Evolutionary conservation across 1,284 basidiomycete species (phyloP), one percentile per base, ranked within the genome.

Genomic region (Takashimella koratensis): DNA sequence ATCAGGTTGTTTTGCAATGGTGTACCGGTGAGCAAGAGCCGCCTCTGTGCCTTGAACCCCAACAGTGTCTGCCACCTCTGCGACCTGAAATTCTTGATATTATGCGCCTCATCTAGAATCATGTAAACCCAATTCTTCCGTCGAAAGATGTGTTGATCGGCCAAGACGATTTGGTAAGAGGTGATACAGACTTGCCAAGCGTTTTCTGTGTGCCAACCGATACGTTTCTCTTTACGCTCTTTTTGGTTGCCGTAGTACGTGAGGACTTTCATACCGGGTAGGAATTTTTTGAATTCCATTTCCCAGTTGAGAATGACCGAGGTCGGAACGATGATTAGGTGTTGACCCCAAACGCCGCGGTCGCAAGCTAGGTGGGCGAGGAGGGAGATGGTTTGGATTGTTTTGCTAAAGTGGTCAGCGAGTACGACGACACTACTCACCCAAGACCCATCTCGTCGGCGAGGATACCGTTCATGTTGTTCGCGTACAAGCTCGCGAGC

Each of bases 281-380:
- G 79, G 70, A 97, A 97, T 76, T 96, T 96, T 76, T 97, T 96
- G 80, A 97, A 97, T 73, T 97, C 94, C 88, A 97, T 95, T 74
- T 96, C 94, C 94, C 94, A 98, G 70, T 98, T 97, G 54, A 97
- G 81, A 59, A 98, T 83, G 53, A 97, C 94, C 57, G 89, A 92
- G 1, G 94, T 97, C 1, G 94, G 92, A 11, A 95, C 93, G 64
- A 97, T 85, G 69, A 98, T 92, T 25, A 97, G 82, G 76, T 97
- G 94, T 2, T 94, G 94, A 0, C 95, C 95, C 93, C 94, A 97
- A 56, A 95, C 90, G 5, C 94, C 94, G 49, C 86, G 82, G 73
- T 95, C 90, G 70, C 93, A 96, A 13, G 93, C 93, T 12, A 98
- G 82, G 75, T 97, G 91, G 8, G 90, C 94, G 1, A 98, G 80